Base-by-base conservation (phyloP, 2,329 filamentous ascomycete species). In the Ilyonectria sp. region DNA sequence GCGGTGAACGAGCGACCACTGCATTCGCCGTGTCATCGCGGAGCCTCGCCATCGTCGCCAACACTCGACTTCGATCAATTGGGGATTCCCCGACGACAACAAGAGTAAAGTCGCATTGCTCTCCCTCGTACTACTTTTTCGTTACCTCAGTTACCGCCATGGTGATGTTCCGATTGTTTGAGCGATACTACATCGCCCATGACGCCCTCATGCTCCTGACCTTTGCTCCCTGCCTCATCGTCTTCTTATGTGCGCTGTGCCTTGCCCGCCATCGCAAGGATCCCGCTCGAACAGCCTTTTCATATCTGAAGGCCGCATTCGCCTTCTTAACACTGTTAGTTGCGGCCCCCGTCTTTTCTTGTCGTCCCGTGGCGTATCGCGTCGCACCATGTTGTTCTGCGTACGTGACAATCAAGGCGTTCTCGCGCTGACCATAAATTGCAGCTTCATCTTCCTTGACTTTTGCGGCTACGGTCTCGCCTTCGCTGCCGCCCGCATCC, bases 291-390 rank as follows among this genome's bases (percentile, higher is more conserved):
- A 68, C 54, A 31, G 78, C 72, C 19, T 71, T 77, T 13, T 67
- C 53, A 2, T 75, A 65, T 19, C 71, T 76, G 55, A 78, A 77
- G 50, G 4, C 59, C 1, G 75, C 76, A 1, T 66, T 80, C 11
- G 59, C 65, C 1, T 53, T 74, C 0, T 80, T 73, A 31, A 43
- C 65, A 5, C 26, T 72, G 79, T 81, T 54, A 53, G 77, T 50
- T 4, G 9, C 56, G 9, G 8, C 17, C 23, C 6, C 19, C 23
- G 15, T 19, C 33, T 23, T 52, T 40, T 52, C 9, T 26, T 29
- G 21, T 54, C 31, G 10, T 33, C 13, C n/a, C 37, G 15, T 5
- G 5, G 21, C 23, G 44, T 26, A 4, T 47, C 46, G 11, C 46
- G 29, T 26, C 21, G 21, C 6, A 52, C 29, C 26, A 11, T 33